Evolutionary conservation across 345 rosid genomes (phyloP).

Genomic region (Boechera retrofracta): DNA sequence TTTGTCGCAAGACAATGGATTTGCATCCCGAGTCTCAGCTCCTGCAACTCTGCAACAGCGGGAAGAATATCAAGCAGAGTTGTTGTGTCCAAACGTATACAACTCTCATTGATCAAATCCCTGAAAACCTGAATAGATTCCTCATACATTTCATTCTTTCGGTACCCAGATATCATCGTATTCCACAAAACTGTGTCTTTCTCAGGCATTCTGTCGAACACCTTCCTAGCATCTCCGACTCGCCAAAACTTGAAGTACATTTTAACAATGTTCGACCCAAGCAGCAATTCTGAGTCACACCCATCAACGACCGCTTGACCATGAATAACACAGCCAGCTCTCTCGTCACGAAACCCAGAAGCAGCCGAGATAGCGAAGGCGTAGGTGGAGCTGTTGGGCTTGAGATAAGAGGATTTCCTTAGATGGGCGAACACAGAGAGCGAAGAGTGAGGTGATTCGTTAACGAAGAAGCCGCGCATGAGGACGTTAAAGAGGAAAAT

Average conservation of each 20-base stretch:
- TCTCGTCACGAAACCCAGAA: slow-evolving; percentile 46
- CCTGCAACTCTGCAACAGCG: slow-evolving; percentile 74
- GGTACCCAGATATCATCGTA: slow-evolving; percentile 67
- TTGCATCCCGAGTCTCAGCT: slow-evolving; percentile 61
- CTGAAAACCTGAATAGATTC: slow-evolving; percentile 56
- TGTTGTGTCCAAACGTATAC: slow-evolving; percentile 52
- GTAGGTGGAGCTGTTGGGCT: slow-evolving; percentile 69
- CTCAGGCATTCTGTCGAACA: slow-evolving; percentile 67
- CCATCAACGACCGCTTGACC: slow-evolving; percentile 63
- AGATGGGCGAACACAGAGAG: slow-evolving; percentile 56
- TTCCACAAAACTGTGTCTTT: slow-evolving; percentile 74
- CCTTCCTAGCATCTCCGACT: slow-evolving; percentile 49
- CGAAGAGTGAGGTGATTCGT: slow-evolving; percentile 51
- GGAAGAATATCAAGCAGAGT: slow-evolving; percentile 68
- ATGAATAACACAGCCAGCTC: slow-evolving; percentile 56
- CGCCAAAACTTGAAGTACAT: slow-evolving; percentile 57
- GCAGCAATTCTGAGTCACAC: slow-evolving; percentile 56
- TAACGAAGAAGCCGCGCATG: slow-evolving; percentile 60
- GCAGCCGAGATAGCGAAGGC: slow-evolving; percentile 61
- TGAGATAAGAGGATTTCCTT: slow-evolving; percentile 49
- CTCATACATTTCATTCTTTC: slow-evolving; percentile 54
- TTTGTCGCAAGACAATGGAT: slow-evolving; percentile 65
- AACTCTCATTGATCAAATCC: slow-evolving; percentile 53
- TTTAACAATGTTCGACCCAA: slow-evolving; percentile 68
- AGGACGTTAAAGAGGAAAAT: slow-evolving; percentile 76